A percentile compares a stretch with the other conserved stretches of the same genome.
Conservation (phyloP, 345 rosid species). For the Salix dunnii region DNA sequence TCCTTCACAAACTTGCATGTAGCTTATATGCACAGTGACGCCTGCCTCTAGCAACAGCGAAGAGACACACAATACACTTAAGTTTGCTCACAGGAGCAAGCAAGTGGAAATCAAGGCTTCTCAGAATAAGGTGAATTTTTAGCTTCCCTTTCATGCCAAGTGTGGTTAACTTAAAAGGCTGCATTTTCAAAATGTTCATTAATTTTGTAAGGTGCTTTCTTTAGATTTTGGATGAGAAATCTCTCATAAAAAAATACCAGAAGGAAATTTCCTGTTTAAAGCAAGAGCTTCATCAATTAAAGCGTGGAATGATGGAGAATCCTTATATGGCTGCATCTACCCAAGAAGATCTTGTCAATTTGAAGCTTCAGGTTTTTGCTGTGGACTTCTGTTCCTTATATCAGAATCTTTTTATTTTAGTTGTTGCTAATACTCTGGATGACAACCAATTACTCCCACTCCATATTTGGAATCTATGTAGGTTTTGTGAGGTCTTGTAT, state of each 20-base stretch:
- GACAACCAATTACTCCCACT: no score
- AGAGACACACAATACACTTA: slow-evolving; percentile 70
- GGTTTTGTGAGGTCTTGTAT: no score
- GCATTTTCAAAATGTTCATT: slow-evolving; percentile 8
- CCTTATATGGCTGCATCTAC: slow-evolving; percentile 38
- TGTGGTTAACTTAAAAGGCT: background rate
- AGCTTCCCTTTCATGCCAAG: background rate
- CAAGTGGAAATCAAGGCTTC: slow-evolving; percentile 60
- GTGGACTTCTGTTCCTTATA: no score
- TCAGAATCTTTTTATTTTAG: no score
- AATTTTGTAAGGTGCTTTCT: background rate
- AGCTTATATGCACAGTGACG: slow-evolving; percentile 71
- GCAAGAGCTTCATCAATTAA: slow-evolving; percentile 64
- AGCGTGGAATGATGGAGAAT: slow-evolving; percentile 44
- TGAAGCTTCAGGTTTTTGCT: slow-evolving; percentile 59
- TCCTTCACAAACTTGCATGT: slow-evolving; percentile 20
- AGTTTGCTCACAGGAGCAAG: slow-evolving; percentile 73
- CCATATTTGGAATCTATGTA: no score
- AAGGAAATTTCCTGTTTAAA: slow-evolving; percentile 60
- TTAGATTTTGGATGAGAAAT: slow-evolving; percentile 76
- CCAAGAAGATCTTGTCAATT: slow-evolving; percentile 56
- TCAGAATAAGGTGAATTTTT: slow-evolving; percentile 53
- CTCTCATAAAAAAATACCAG: slow-evolving; percentile 69
- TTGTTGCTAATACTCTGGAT: no score
- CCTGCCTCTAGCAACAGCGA: slow-evolving; percentile 70